A percentile compares a stretch with the other conserved stretches of the same genome.
These are phyloP conservation scores for Cochlearia excelsa DNA, from an alignment of 345 rosid genomes.

Conservation along the genomic window DNA sequence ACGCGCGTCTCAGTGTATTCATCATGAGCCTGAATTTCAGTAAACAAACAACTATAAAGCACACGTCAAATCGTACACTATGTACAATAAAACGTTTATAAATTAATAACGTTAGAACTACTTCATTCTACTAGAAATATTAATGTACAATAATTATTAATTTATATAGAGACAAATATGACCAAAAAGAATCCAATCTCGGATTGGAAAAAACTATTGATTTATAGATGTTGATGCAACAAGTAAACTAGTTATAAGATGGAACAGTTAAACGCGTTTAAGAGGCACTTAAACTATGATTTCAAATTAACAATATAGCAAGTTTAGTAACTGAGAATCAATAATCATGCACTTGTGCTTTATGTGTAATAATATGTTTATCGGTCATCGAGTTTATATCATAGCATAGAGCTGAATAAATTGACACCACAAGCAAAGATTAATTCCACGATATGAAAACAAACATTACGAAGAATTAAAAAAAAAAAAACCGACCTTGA, in stretches of 20 bases:
- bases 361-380: conserved; percentile 2
- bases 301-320: background rate
- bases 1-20: conserved; percentile 61
- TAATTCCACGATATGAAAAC: background rate
- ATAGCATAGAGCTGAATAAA: conserved; percentile 8
- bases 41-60: conserved; percentile 1
- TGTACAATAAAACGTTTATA: background rate
- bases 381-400: background rate
- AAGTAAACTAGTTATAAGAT: conserved; percentile 1
- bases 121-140: background rate
- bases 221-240: background rate
- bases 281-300: background rate
- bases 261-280: background rate
- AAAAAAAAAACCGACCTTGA: conserved; percentile 54
- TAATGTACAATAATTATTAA: no score
- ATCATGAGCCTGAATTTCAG: conserved; percentile 63
- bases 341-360: background rate
- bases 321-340: background rate
- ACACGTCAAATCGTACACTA: background rate
- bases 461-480: conserved; percentile 11
- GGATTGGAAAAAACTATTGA: no score
- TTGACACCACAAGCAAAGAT: conserved; percentile 8
- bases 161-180: no score
- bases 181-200: no score
- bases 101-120: no score